Percentiles rank a stretch among this genome's conserved stretches.
Evolutionary conservation across 768 basidiomycete species (phyloP).

Genomic region (Leccinum barrowsii): DNA sequence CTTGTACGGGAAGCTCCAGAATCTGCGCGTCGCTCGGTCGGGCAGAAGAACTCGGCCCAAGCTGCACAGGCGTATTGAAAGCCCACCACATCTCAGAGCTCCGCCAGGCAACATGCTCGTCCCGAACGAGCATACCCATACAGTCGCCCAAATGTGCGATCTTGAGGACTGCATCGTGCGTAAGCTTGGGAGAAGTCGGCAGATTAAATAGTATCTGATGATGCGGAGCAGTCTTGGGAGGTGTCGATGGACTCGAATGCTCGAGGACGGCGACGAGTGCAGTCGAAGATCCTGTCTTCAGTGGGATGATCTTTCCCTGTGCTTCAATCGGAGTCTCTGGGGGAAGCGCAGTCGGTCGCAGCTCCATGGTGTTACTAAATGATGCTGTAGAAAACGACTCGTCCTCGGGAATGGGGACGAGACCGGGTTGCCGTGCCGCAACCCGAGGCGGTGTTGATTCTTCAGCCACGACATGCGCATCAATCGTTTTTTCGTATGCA

Average conservation of each 20-base stretch:
- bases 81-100: slow-evolving; percentile 94
- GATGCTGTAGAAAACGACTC: slow-evolving; percentile 2
- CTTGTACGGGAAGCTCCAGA: slow-evolving; percentile 63
- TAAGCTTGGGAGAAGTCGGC: slow-evolving; percentile 31
- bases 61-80: slow-evolving; percentile 65
- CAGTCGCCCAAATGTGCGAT: slow-evolving; percentile 88
- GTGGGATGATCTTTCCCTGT: slow-evolving; percentile 32
- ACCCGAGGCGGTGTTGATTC: slow-evolving; percentile 9
- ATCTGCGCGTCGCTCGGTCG: slow-evolving; percentile 66
- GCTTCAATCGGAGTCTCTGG: slow-evolving; percentile 16
- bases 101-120: slow-evolving; percentile 75
- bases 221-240: slow-evolving; percentile 13
- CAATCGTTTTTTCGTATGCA: slow-evolving; percentile 64
- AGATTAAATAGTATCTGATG: slow-evolving; percentile 18
- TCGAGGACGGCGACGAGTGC: slow-evolving; percentile 65
- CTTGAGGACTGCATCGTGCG: slow-evolving; percentile 59
- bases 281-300: slow-evolving; percentile 63
- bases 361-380: not conserved
- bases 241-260: slow-evolving; percentile 28
- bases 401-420: slow-evolving; percentile 23
- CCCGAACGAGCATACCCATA: slow-evolving; percentile 82
- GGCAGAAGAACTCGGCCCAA: slow-evolving; percentile 59
- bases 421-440: slow-evolving; percentile 9
- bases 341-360: slow-evolving; percentile 3
- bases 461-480: slow-evolving; percentile 49